These are phyloP conservation scores for Schizophyllum amplum DNA, from an alignment of 1,284 basidiomycete species.

Conservation along the genomic window DNA sequence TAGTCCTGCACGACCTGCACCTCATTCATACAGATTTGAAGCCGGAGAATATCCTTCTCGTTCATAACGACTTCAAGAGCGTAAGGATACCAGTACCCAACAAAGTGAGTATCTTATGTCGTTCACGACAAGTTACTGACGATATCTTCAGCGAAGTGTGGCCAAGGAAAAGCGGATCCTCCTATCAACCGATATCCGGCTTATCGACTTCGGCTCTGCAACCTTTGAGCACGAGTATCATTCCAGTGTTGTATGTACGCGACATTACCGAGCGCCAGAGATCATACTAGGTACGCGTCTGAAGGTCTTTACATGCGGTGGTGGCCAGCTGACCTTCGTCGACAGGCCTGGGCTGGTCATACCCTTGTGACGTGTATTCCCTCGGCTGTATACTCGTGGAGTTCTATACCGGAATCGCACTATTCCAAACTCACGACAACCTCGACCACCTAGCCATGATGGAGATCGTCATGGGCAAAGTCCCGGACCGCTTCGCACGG, in stretches of 20 bases:
- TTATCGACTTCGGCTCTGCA: constrained; percentile 98
- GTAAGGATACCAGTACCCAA: constrained; percentile 48
- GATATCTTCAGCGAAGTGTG: constrained; percentile 44
- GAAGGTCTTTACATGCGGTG: constrained; percentile 1
- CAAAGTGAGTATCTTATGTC: constrained; percentile 35
- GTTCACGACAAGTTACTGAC: constrained; percentile 6
- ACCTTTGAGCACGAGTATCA: constrained; percentile 99
- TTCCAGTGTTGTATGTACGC: constrained; percentile 93
- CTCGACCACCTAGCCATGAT: constrained; percentile 99
- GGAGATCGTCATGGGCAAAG: constrained; percentile 97
- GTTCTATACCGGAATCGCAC: constrained; percentile 94
- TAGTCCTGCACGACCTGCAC: constrained; percentile 87
- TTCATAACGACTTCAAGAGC: constrained; percentile 72
- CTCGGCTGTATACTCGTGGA: constrained; percentile 98
- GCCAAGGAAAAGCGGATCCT: constrained; percentile 68
- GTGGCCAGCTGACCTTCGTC: constrained; percentile 11
- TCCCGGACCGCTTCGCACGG: constrained; percentile 80
- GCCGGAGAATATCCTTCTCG: constrained; percentile 96
- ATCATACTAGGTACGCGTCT: constrained; percentile 83
- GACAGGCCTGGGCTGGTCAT: constrained; percentile 95
- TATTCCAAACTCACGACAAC: constrained; percentile 99
- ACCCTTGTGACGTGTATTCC: constrained; percentile 97
- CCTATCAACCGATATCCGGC: constrained; percentile 84
- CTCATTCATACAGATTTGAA: constrained; percentile 98
- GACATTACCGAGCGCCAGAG: constrained; percentile 98